phyloP scores from a whole-genome alignment of 2,329 filamentous ascomycete species.

The Mariannaea elegans region DNA sequence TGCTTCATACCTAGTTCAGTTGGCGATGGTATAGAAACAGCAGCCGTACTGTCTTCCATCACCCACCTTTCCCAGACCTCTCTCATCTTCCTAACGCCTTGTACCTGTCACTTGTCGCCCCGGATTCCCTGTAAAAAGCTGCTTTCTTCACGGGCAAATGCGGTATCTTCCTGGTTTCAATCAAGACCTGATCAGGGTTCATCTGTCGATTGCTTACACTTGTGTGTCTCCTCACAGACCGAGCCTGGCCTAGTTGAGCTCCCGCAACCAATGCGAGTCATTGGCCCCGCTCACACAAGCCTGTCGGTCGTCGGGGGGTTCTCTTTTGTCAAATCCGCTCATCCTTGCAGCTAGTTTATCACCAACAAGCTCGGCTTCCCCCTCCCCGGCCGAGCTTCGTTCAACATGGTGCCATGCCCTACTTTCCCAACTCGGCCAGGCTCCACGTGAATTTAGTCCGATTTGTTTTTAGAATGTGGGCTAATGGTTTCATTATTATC shows the following conservation, averaged over 20 bases:
- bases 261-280: conserved; percentile 41
- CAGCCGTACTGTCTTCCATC: conserved; percentile 1
- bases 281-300: conserved; percentile 31
- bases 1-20: no score
- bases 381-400: conserved; percentile 9
- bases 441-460: conserved; percentile 20
- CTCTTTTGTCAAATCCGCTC: not conserved
- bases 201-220: conserved; percentile 1
- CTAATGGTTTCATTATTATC: conserved; percentile 36
- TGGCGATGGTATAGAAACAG: not conserved
- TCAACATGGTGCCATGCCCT: conserved; percentile 10
- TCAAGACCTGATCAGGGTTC: conserved; percentile 5
- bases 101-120: conserved; percentile 12
- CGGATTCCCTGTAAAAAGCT: conserved; percentile 9
- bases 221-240: conserved; percentile 10
- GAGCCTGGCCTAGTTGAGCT: conserved; percentile 29
- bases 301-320: conserved; percentile 28
- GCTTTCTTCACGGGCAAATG: not conserved
- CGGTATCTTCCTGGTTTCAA: conserved; percentile 1
- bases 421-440: conserved; percentile 3
- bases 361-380: not conserved
- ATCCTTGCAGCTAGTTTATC: conserved; percentile 14
- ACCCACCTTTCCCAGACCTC: not conserved
- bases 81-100: conserved; percentile 5
- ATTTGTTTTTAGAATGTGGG: conserved; percentile 34